Evolutionary conservation across 345 rosid genomes (phyloP), one percentile per base, ranked within the genome.

Genomic region (Ceriops tagal): DNA sequence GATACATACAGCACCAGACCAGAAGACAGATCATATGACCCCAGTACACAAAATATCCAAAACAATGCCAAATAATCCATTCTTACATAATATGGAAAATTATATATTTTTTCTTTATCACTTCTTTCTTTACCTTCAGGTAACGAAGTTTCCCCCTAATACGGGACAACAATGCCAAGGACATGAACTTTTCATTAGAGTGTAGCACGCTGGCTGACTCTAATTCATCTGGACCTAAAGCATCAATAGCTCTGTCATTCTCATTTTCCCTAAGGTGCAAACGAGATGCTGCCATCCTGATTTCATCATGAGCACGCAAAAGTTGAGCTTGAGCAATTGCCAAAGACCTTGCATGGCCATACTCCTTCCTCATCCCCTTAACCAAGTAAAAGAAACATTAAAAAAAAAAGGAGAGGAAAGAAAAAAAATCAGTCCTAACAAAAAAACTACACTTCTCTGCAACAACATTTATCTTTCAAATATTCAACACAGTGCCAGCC

Each of bases 231-330:
- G 68, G 74, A 77, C 90, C 83, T 78, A 93, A 79, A 71, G 96
- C 88, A 84, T 87, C 93, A 35, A 89, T 77, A 5, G 97, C 83
- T 34, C 77, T 84, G 71, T 91, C 97, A 63, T 88, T 80, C 73
- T 89, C 96, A 64, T 80, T 82, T 81, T 87, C 96, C 80, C 80
- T 80, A 34, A 93, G 80, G 71, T 85, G 96, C 77, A 93, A 77
- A 68, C 98, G 83, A 66, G 91, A 85, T 71, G 92, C 89, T 51
- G 98, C 91, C 96, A 93, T 93, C 85, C 81, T 91, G 77, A 93
- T 83, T 80, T 91, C 97, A 67, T 93, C 97, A 60, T 93, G 86
- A 68, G 98, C 95, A 69, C 84, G 83, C 68, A 93, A 84, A 78
- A 87, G 77, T 62, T 91, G 86, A 69, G 96, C 96, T 88, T 93